Evolutionary conservation across 2,329 filamentous ascomycete species (phyloP), one percentile per base, ranked within the genome.

Genomic region (Passalora sequoiae): DNA sequence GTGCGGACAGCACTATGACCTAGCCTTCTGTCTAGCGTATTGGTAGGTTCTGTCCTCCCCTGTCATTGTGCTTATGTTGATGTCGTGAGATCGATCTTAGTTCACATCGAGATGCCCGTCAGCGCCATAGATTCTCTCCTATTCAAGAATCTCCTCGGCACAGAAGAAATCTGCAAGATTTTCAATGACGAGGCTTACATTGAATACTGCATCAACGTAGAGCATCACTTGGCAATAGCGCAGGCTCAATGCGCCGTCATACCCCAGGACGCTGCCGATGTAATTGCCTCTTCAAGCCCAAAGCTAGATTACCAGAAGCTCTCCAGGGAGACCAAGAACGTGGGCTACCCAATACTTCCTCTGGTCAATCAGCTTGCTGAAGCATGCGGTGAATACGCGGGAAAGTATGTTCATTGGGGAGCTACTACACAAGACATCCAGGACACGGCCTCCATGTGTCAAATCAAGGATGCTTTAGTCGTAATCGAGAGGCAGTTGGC

Each of bases 381-480:
- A 25, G 46, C 44, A 21, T 53, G 53, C n/a, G 54, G 51, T 22
- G 48, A 51, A 2, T 54, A 58, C 17, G 49, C 49, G 6, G 59
- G 56, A 7, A 50, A 51, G 38, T 61, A 55, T 39, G 47, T 59
- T 3, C 60, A 61, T 37, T 62, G 60, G 59, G 60, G 60, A 15
- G 60, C 60, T 2, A 61, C 58, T 2, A 61, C 58, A 9, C 55
- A 61, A 28, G 59, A 62, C 30, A 52, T 61, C n/a, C 57, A 58
- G 33, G 59, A 62, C 36, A 59, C 52, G 3, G 57, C 60, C 1
- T 39, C 54, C 2, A 45, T 61, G 9, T 40, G 60, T 4, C 60
- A 62, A 39, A 58, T 60, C 38, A 50, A 47, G 22, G 46, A 51
- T 22, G 57, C 53, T 1, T 40, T 60, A 5, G 40, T 19, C 5